Evolutionary conservation across 2,329 filamentous ascomycete species (phyloP), one percentile per base, ranked within the genome.

Genomic region (Colletotrichum nymphaeae): DNA sequence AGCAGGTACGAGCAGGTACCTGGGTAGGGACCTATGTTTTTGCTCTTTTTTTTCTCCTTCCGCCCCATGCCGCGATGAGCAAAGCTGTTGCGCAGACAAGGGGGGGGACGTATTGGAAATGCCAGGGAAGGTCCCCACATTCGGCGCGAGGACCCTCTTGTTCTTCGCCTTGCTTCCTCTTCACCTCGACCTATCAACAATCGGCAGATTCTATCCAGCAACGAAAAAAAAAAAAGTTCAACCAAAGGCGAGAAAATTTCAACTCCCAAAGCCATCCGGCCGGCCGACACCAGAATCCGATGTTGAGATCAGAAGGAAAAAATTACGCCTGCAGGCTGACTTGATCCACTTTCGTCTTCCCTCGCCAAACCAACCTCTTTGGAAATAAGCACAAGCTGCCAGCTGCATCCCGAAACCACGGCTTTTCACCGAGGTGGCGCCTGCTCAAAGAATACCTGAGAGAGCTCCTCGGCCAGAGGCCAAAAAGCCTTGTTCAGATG

Each of bases 161-260:
- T 70, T 70, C 35, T 67, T 58, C 65, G 46, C 42, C 22, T 30
- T 56, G 26, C 46, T 49, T 30, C 42, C 42, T 37, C 67, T 66
- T 66, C 60, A 65, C 67, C 71, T 71, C 71, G 67, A 56, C 71
- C 67, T 66, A 62, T 73, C 67, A 71, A 37, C 49, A 71, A 22
- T 73, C 49, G 60, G 67, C 60, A 71, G 67, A 70, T 71, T 57
- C 22, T 32, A 63, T 19, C 16, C 35, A 37, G 46, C 59, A 24
- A 42, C 9, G 60, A 28, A 52, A 46, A 14, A 58, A 35, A 55
- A 35, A 35, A 35, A 46, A 28, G 59, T 16, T 30, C 26, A 35
- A 37, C n/a, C 35, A 7, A 28, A 37, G 19, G 63, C 35, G 32
- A 56, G 14, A 42, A n/a, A 56, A 5, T 46, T 56, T 24, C 49